Evolutionary conservation across 108 stramenopile species (phyloP).

Genomic region (Skeletonema menzelii): DNA sequence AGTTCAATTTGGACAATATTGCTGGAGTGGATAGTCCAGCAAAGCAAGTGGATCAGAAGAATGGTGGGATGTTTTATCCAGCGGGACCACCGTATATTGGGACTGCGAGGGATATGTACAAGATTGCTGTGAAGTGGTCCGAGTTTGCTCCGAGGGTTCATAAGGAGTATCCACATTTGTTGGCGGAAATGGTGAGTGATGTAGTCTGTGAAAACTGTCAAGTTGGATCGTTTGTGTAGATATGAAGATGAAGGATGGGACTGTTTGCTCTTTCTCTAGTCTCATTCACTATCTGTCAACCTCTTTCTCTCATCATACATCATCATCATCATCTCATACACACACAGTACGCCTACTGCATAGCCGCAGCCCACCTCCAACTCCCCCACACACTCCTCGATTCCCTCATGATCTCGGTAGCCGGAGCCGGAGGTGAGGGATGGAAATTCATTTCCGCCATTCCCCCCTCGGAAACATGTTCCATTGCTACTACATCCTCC

Average conservation of each 20-base stretch:
- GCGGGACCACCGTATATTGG: constrained; percentile 94
- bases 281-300: not conserved
- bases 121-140: constrained; percentile 69
- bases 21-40: constrained; percentile 69
- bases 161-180: constrained; percentile 66
- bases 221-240: too few species aligned
- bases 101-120: constrained; percentile 75
- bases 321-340: too few species aligned
- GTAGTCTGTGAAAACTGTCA: too few species aligned
- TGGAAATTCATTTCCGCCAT: constrained; percentile 58
- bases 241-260: too few species aligned
- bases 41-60: constrained; percentile 24
- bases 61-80: constrained; percentile 60
- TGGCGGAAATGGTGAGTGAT: constrained; percentile 69
- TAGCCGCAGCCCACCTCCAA: constrained; percentile 73
- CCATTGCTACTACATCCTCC: constrained; percentile 27
- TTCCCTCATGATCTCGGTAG: constrained; percentile 67
- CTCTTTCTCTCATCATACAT: not conserved
- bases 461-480: constrained; percentile 39
- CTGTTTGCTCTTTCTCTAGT: too few species aligned
- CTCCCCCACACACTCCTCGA: constrained; percentile 67
- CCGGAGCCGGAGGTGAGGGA: constrained; percentile 53
- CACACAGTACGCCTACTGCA: constrained; percentile 77
- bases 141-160: constrained; percentile 75
- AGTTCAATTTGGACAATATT: constrained; percentile 66